A percentile compares a stretch with the other conserved stretches of the same genome.
Evolutionary conservation across 1,284 basidiomycete species (phyloP).

Genomic region (Naganishia liquefaciens): DNA sequence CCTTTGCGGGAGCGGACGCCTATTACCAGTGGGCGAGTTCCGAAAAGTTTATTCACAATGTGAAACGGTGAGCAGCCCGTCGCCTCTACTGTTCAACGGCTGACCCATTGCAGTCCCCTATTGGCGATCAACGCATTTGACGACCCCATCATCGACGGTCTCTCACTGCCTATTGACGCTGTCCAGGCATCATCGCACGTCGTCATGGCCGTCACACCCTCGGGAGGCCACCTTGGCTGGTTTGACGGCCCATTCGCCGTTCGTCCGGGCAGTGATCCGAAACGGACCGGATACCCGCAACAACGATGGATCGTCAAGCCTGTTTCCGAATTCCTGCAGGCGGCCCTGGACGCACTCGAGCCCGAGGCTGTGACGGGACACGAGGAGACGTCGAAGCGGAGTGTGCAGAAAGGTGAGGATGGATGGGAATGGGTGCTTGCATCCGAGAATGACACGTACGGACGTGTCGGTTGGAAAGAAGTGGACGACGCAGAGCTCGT

Average conservation of each 20-base stretch:
- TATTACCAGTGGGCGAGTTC: slow-evolving; percentile 76
- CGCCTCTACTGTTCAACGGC: background rate
- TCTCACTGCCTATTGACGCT: slow-evolving; percentile 59
- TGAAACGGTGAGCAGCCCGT: slow-evolving; percentile 45
- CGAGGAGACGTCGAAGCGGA: background rate
- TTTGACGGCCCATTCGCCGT: slow-evolving; percentile 61
- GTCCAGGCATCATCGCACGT: slow-evolving; percentile 65
- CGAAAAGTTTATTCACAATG: slow-evolving; percentile 43
- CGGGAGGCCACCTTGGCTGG: slow-evolving; percentile 95
- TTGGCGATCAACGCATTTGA: slow-evolving; percentile 85
- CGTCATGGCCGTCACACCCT: slow-evolving; percentile 69
- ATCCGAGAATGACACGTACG: slow-evolving; percentile 38
- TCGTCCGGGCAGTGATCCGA: slow-evolving; percentile 13
- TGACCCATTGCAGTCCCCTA: slow-evolving; percentile 50
- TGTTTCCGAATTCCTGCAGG: slow-evolving; percentile 46
- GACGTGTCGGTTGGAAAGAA: slow-evolving; percentile 46
- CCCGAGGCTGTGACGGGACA: slow-evolving; percentile 11
- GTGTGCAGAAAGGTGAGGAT: slow-evolving; percentile 33
- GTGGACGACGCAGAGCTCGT: slow-evolving; percentile 40
- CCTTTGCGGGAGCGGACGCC: slow-evolving; percentile 69
- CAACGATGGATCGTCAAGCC: slow-evolving; percentile 50
- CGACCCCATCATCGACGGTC: slow-evolving; percentile 77
- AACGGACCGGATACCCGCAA: slow-evolving; percentile 36
- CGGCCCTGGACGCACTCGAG: slow-evolving; percentile 36
- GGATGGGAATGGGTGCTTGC: slow-evolving; percentile 42